These are phyloP conservation scores for Didymella pomorum DNA, from an alignment of 2,329 filamentous ascomycete genomes.

Conservation along the genomic window DNA sequence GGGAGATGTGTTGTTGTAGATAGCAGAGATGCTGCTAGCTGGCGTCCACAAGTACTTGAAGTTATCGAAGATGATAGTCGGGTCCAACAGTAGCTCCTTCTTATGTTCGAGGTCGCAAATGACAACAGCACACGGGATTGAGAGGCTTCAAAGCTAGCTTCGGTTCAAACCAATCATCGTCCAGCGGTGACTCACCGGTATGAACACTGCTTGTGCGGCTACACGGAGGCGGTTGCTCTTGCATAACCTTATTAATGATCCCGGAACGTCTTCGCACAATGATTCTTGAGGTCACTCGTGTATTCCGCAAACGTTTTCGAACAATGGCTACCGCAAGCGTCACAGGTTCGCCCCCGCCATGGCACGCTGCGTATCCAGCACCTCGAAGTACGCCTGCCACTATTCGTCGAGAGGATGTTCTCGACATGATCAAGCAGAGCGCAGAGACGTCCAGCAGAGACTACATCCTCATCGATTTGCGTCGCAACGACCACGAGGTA, in stretches of 20 bases:
- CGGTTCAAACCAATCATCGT: not conserved
- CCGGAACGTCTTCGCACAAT: conserved; percentile 2
- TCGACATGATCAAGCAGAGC: conserved; percentile 7
- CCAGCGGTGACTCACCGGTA: conserved; percentile 1
- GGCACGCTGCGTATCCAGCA: conserved; percentile 7
- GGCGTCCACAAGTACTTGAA: conserved; percentile 2
- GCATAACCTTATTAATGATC: conserved; percentile 2
- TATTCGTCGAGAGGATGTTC: conserved; percentile 3
- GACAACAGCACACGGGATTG: conserved; percentile 1
- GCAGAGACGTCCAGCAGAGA: conserved; percentile 4
- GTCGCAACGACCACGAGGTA: conserved; percentile 9
- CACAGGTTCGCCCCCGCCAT: conserved; percentile 5
- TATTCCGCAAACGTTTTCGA: not conserved
- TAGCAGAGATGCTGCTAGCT: conserved; percentile 3
- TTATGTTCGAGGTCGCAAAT: conserved; percentile 6
- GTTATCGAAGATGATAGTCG: not conserved
- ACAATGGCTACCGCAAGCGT: conserved; percentile 7
- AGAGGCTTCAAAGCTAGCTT: conserved; percentile 4
- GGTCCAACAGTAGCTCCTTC: conserved; percentile 3
- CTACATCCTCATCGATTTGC: conserved; percentile 6
- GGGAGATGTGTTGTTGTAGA: conserved; percentile 2
- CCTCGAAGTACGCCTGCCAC: not conserved
- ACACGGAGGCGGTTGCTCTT: conserved; percentile 1
- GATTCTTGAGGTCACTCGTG: not conserved
- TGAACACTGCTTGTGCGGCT: not conserved